phyloP scores from a whole-genome alignment of 371 early-diverging fungal species.

The Dichotomocladium elegans region DNA sequence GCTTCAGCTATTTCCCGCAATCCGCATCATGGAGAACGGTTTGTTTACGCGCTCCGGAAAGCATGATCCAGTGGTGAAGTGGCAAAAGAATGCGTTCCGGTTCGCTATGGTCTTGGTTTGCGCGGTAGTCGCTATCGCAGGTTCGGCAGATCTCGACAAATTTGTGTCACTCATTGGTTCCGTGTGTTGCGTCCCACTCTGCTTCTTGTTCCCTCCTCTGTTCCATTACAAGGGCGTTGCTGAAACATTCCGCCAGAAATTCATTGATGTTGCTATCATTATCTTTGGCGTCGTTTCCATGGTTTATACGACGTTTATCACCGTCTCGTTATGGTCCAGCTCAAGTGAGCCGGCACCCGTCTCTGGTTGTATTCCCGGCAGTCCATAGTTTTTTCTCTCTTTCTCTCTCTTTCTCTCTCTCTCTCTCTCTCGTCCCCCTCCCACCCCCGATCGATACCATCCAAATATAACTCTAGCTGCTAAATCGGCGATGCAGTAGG shows the following conservation, averaged over 20 bases:
- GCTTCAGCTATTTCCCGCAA: constrained; percentile 81
- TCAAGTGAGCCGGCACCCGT: constrained; percentile 35
- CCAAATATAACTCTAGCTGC: no score
- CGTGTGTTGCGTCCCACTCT: constrained; percentile 58
- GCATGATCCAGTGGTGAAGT: constrained; percentile 65
- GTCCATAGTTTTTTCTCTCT: no score
- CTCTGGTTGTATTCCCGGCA: constrained; percentile 33
- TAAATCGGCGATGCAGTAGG: no score
- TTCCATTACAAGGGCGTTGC: constrained; percentile 75
- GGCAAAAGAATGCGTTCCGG: constrained; percentile 83
- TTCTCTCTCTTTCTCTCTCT: no score
- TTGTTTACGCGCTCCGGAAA: constrained; percentile 65
- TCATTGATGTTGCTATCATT: constrained; percentile 55
- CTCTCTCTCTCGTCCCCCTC: no score
- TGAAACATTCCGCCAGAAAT: constrained; percentile 25
- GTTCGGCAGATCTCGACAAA: constrained; percentile 73
- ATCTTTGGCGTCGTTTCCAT: constrained; percentile 72
- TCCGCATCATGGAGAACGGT: constrained; percentile 78
- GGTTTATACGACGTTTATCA: constrained; percentile 75
- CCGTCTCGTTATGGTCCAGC: constrained; percentile 63
- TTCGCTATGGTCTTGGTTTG: constrained; percentile 52
- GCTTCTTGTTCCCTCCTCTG: constrained; percentile 80
- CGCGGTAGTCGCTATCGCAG: constrained; percentile 68
- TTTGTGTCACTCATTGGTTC: constrained; percentile 83
- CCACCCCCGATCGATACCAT: no score